Base-by-base conservation (phyloP, 257 asterid genomes). In the Lycium ferocissimum region DNA sequence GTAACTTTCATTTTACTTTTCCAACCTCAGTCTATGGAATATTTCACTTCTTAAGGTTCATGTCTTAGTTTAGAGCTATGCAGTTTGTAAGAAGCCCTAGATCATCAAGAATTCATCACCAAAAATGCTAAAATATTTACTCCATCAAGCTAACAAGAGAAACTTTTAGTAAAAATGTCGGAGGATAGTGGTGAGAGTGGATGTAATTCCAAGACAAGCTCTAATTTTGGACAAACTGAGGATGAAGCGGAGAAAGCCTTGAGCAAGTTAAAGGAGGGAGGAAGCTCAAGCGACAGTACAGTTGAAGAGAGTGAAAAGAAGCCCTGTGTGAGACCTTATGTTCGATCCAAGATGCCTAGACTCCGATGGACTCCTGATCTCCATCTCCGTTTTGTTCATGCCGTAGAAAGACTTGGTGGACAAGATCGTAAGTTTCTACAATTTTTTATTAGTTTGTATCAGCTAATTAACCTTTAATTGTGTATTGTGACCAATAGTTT, bases 321-420 rank as follows among this genome's bases (percentile, higher is more conserved):
- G 91, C 43, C 93, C 3, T 85, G 91, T 0, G 93, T 95, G 43
- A 88, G 98, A 92, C 97, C 93, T 81, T 95, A 95, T 82, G 93
- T 90, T 79, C 92, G 98, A 88, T 95, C 98, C 84, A 95, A 94
- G 95, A 84, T 91, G 92, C 95, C 98, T 7, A 87, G 98, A 86
- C 96, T 95, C 71, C 87, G 98, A 38, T 95, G 98, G 98, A 95
- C 98, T 43, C 94, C 98, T 37, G 97, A 95, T 82, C 98, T 95
- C 72, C 98, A 95, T 85, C 91, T 90, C 9, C 93, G 97, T 2
- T 95, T 95, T 66, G 80, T 90, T 40, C 91, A 93, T 83, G 96
- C 98, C 0, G 96, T 95, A 1, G 96, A 94, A 81, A 94, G 94
- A 87, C 96, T 95, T 81, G 98, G 98, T n/a, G 98, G 98, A 75